Evolutionary conservation across 805 yeast species (phyloP).

Genomic region (Metschnikowia continentalis): DNA sequence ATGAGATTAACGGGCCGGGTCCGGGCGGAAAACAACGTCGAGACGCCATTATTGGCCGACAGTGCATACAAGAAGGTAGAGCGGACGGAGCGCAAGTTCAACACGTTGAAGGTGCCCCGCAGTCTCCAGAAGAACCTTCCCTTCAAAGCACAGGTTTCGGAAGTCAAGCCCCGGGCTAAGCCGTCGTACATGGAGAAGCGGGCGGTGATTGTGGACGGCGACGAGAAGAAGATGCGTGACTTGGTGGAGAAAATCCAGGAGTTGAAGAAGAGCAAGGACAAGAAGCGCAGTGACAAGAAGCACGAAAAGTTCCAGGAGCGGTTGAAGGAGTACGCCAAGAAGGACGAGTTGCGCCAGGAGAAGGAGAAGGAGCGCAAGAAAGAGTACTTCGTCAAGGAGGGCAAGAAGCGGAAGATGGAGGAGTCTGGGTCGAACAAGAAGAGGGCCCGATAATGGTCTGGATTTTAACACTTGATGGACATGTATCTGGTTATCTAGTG

Average conservation of each 20-base stretch:
- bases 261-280: conserved; percentile 78
- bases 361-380: conserved; percentile 82
- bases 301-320: conserved; percentile 70
- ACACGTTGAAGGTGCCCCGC: conserved; percentile 82
- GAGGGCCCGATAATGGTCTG: conserved; percentile 7
- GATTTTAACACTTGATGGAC: too few species aligned
- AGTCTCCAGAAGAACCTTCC: conserved; percentile 75
- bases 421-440: conserved; percentile 24
- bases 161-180: conserved; percentile 83
- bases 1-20: conserved; percentile 94
- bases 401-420: conserved; percentile 52
- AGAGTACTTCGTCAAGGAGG: conserved; percentile 73
- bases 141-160: conserved; percentile 84
- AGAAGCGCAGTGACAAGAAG: conserved; percentile 69
- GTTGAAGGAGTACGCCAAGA: conserved; percentile 70
- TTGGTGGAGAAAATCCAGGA: conserved; percentile 85
- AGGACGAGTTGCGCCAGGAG: conserved; percentile 64
- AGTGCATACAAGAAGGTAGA: conserved; percentile 67
- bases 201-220: conserved; percentile 90
- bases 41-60: conserved; percentile 54
- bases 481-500: too few species aligned
- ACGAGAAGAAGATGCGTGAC: conserved; percentile 88
- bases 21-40: conserved; percentile 67
- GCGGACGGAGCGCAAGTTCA: conserved; percentile 79
- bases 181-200: conserved; percentile 79